phyloP scores from a whole-genome alignment of 352 stramenopile species.

The Thalassiosira delicatula region DNA sequence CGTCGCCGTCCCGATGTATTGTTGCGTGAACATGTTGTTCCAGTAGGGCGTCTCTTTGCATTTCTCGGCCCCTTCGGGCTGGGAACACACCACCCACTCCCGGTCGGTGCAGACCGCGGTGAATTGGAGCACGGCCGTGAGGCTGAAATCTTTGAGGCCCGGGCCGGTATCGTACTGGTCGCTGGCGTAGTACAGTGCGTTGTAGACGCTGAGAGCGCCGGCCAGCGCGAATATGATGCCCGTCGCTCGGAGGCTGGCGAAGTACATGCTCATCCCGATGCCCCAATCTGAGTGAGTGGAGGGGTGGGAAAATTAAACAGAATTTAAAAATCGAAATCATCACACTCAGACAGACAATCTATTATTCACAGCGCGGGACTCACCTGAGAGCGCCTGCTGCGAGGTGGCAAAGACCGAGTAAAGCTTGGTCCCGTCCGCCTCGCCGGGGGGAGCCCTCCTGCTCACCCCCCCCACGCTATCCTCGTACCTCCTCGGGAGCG shows the following conservation, averaged over 20 bases:
- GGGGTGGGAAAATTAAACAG: too few species aligned
- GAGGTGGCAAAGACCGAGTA: conserved; percentile 55
- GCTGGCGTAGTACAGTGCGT: conserved; percentile 62
- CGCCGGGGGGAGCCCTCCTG: conserved; percentile 58
- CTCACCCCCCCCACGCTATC: neutral
- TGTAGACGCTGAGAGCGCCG: conserved; percentile 64
- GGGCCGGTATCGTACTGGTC: conserved; percentile 55
- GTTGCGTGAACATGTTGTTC: conserved; percentile 39
- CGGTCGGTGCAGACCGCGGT: conserved; percentile 65
- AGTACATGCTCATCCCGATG: conserved; percentile 73
- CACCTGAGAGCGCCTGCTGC: conserved; percentile 31
- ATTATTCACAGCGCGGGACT: too few species aligned
- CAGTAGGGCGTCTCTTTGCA: too few species aligned
- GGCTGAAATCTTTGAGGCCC: too few species aligned
- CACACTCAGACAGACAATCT: too few species aligned
- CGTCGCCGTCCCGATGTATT: conserved; percentile 52
- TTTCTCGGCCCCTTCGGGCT: too few species aligned
- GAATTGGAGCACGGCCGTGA: too few species aligned
- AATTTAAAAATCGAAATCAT: too few species aligned
- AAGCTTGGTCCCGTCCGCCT: conserved; percentile 49
- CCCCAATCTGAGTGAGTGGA: conserved; percentile 56
- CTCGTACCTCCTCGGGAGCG: conserved; percentile 19
- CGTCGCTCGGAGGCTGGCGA: conserved; percentile 61
- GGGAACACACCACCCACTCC: conserved; percentile 67
- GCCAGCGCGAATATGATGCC: conserved; percentile 57